These are phyloP conservation scores for Lichtheimia ornata DNA, from an alignment of 371 early-diverging fungal species.

Conservation along the genomic window DNA sequence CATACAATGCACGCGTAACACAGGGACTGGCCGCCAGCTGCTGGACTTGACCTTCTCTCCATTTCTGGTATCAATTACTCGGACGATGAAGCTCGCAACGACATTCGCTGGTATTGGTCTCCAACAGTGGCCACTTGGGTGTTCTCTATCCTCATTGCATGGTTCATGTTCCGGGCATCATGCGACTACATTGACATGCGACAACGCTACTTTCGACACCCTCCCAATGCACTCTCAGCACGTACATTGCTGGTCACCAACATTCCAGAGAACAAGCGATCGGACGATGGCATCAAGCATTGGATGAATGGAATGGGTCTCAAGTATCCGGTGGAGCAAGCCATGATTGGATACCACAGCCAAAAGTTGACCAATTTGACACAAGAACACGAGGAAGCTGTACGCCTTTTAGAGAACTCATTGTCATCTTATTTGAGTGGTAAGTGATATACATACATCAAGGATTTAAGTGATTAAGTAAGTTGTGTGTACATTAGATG, in stretches of 20 bases:
- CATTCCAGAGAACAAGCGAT: slow-evolving; percentile 61
- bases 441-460: slow-evolving; percentile 18
- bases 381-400: slow-evolving; percentile 67
- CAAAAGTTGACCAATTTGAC: slow-evolving; percentile 69
- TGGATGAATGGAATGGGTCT: slow-evolving; percentile 56
- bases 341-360: slow-evolving; percentile 73
- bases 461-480: background rate
- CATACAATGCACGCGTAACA: slow-evolving; percentile 4
- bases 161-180: slow-evolving; percentile 59
- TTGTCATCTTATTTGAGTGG: slow-evolving; percentile 66
- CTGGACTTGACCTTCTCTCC: slow-evolving; percentile 28
- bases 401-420: slow-evolving; percentile 66
- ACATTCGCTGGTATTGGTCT: slow-evolving; percentile 61
- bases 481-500: slow-evolving; percentile 30
- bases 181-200: slow-evolving; percentile 62
- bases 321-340: slow-evolving; percentile 54
- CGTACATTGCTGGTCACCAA: slow-evolving; percentile 74
- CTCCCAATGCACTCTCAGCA: slow-evolving; percentile 56
- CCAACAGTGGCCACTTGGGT: slow-evolving; percentile 66
- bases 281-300: slow-evolving; percentile 50
- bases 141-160: slow-evolving; percentile 56
- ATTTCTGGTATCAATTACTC: slow-evolving; percentile 30
- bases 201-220: slow-evolving; percentile 60
- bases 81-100: slow-evolving; percentile 10
- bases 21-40: slow-evolving; percentile 37